These are phyloP conservation scores for Nakazawaea wickerhamii DNA, from an alignment of 805 yeast genomes.

Conservation along the genomic window DNA sequence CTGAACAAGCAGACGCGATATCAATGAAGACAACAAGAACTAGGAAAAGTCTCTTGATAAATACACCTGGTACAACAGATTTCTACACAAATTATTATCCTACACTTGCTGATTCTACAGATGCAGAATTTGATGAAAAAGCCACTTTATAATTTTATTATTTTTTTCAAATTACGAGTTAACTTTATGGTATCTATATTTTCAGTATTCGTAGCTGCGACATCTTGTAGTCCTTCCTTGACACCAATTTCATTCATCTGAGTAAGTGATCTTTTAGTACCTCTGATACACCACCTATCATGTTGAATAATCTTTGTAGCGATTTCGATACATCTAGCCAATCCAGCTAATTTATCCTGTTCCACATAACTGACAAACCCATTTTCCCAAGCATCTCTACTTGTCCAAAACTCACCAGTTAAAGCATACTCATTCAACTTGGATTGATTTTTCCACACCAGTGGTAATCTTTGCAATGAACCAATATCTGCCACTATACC, in stretches of 20 bases:
- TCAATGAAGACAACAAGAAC: slow-evolving; percentile 1
- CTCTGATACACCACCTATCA: slow-evolving; percentile 56
- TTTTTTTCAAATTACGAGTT: slow-evolving; percentile 1
- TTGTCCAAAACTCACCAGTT: slow-evolving; percentile 53
- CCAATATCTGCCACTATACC: slow-evolving; percentile 83
- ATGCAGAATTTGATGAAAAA: background rate
- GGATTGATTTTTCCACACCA: slow-evolving; percentile 47
- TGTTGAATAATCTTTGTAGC: slow-evolving; percentile 43
- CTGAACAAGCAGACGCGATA: background rate
- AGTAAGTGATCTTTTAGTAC: slow-evolving; percentile 55
- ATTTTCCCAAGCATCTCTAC: slow-evolving; percentile 46
- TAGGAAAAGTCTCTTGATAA: background rate
- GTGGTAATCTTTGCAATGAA: slow-evolving; percentile 61
- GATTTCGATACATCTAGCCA: slow-evolving; percentile 41
- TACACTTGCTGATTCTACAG: background rate
- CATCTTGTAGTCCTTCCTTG: slow-evolving; percentile 43
- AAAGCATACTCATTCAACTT: slow-evolving; percentile 54
- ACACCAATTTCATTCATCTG: slow-evolving; percentile 31
- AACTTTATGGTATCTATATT: slow-evolving; percentile 1
- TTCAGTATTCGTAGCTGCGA: slow-evolving; percentile 51
- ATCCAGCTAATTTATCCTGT: slow-evolving; percentile 42
- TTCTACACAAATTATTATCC: slow-evolving; percentile 5
- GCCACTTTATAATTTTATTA: slow-evolving; percentile 2
- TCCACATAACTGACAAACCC: slow-evolving; percentile 48
- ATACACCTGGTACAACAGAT: slow-evolving; percentile 6